Evolutionary conservation across 257 asterid species (phyloP), one percentile per base, ranked within the genome.

Genomic region (Plectranthus barbatus): DNA sequence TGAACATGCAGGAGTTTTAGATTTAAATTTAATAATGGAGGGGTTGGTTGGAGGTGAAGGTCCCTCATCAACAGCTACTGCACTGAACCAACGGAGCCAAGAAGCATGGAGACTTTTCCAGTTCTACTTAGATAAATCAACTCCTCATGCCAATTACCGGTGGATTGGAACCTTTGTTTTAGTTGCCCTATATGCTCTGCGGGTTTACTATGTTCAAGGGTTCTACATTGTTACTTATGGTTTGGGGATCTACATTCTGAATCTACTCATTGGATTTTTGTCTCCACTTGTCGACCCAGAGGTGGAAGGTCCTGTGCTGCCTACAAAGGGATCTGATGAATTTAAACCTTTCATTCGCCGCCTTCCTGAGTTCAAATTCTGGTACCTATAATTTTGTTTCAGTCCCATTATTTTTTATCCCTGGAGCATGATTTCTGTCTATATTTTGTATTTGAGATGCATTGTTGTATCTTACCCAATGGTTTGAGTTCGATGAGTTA

Each of bases 241-340:
- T 52, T 64, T 91, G 83, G 98, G 95, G 59, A 88, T 91, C 80
- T 91, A 91, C 66, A 56, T 91, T 72, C 86, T 91, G 68, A 88
- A 88, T 78, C 70, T 88, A 78, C 85, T 91, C 69, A 91, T 91
- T 24, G 96, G 96, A 50, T 91, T 91, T 75, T 77, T 91, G 76
- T 91, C 98, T 9, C 98, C 98, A 55, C 98, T 91, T 48, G 98
- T 86, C 75, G 98, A 91, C 76, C 96, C 96, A 3, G 95, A 86
- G 78, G 21, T 84, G 64, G 98, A 91, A 45, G 96, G 96, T 39
- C 96, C 95, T 19, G 9, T 81, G 73, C 79, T 91, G 23, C 98
- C 98, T 12, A 91, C 96, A 7, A 91, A 86, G 78, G 98, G 98
- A 54, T 91, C 98, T 7, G 98, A 91, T 73, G 98, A 91, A 52